phyloP scores from a whole-genome alignment of 305 asterid species.

The Fraxinus platypoda region DNA sequence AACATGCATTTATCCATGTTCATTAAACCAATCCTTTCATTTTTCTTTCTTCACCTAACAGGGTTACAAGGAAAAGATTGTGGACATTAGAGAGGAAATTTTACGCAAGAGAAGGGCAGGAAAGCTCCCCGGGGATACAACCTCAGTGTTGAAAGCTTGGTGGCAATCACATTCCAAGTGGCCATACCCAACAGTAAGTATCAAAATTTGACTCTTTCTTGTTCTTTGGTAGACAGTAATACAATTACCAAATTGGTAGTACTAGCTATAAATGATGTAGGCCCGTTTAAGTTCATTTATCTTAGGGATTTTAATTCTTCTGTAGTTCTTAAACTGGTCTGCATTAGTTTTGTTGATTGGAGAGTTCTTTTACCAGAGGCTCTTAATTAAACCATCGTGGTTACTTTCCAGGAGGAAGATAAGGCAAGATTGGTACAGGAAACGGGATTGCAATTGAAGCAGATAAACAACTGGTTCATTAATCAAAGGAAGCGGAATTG shows the following conservation, averaged over 20 bases:
- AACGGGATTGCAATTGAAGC: conserved; percentile 59
- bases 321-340: background rate
- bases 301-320: background rate
- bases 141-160: conserved; percentile 51
- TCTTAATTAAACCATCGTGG: background rate
- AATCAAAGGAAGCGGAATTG: conserved; percentile 59
- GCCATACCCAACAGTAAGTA: conserved; percentile 58
- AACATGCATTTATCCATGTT: background rate
- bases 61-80: conserved; percentile 65
- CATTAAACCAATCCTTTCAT: background rate
- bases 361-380: background rate
- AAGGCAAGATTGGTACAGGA: conserved; percentile 55
- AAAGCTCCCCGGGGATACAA: conserved; percentile 61
- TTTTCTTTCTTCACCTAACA: conserved; percentile 10
- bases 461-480: conserved; percentile 57
- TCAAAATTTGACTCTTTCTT: background rate
- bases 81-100: conserved; percentile 61
- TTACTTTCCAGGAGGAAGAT: conserved; percentile 45
- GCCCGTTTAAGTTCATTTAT: background rate
- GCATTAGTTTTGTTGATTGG: background rate
- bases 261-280: background rate
- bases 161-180: conserved; percentile 61
- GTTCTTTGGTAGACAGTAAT: background rate
- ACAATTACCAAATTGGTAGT: background rate
- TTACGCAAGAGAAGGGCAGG: conserved; percentile 64